Base-by-base conservation (phyloP, 495 filamentous ascomycete genomes). In the Talaromyces adpressus region DNA sequence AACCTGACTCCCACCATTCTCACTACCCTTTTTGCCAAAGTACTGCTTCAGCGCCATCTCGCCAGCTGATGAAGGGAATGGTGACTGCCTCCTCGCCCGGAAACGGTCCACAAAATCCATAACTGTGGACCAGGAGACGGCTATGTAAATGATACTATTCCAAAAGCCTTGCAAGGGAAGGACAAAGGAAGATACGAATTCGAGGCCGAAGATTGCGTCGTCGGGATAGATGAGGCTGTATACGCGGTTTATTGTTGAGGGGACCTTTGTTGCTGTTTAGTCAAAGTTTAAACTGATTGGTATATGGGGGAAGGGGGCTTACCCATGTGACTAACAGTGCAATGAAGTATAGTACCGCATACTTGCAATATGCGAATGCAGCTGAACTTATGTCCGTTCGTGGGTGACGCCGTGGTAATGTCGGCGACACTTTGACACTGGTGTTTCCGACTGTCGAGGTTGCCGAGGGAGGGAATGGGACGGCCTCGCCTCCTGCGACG, bases 151-250 rank as follows among this genome's bases (percentile, higher is more conserved):
- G 59, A 91, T 70, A 20, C 85, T 84, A 67, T 95, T 96, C 89
- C 91, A 93, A 68, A 94, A 92, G 2, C 92, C 92, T 69, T 95
- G 92, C 0, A 92, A 78, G 0, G 92, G 92, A 22, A 95, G 80
- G 0, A 95, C 91, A 54, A 92, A 81, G 1, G 88, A 85, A 27
- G 87, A 85, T 53, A 85, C 81, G 62, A 87, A 88, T 66, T 90
- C 86, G 27, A 95, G 81, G 23, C 77, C 75, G 57, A 87, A 84
- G 27, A 77, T 79, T 5, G 82, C 73, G 1, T 79, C 57, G 29
- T 84, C 76, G 0, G 78, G 75, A 67, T 87, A 73, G 6, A 85
- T 77, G 18, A 93, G 70, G 16, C 82, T 83, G 73, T 90, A 92
- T 25, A 92, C 82, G 22, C 92, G 81, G 71, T 95, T 95, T 62